A percentile compares a stretch with the other conserved stretches of the same genome.
Conservation (phyloP, 148 eudicot species). For the Diospyros lotus region DNA sequence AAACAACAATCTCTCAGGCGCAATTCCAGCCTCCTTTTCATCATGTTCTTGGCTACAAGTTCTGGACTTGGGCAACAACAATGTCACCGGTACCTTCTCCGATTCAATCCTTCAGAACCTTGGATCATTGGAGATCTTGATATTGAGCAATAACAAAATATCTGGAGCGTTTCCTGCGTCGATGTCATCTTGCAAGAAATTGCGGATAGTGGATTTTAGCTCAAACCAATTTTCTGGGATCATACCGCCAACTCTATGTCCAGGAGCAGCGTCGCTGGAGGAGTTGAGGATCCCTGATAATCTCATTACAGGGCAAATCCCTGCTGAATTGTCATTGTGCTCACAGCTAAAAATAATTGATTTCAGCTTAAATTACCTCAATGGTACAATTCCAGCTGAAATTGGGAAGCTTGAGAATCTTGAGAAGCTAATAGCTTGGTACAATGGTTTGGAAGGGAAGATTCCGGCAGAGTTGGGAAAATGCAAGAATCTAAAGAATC, state of each 20-base stretch:
- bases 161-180: constrained; percentile 66
- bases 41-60: constrained; percentile 64
- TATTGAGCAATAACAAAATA: constrained; percentile 60
- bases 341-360: constrained; percentile 56
- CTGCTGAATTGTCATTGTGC: constrained; percentile 61
- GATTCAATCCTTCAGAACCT: constrained; percentile 42
- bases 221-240: constrained; percentile 69
- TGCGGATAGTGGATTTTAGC: constrained; percentile 71
- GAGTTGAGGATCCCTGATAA: constrained; percentile 86
- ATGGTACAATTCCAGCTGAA: constrained; percentile 73
- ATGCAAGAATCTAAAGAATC: constrained; percentile 71
- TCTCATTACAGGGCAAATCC: constrained; percentile 59
- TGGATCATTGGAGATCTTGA: constrained; percentile 54
- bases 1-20: constrained; percentile 65
- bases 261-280: constrained; percentile 55
- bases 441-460: constrained; percentile 78
- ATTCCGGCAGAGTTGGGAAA: constrained; percentile 72
- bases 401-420: constrained; percentile 63
- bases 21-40: constrained; percentile 50
- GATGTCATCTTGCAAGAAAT: constrained; percentile 51
- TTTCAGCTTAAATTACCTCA: constrained; percentile 79
- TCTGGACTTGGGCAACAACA: constrained; percentile 73
- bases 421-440: constrained; percentile 87
- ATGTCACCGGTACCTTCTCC: constrained; percentile 64
- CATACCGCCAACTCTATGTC: constrained; percentile 68